A percentile compares a stretch with the other conserved stretches of the same genome.
Conservation (phyloP, 768 basidiomycete species). For the Flagelloscypha sp. region DNA sequence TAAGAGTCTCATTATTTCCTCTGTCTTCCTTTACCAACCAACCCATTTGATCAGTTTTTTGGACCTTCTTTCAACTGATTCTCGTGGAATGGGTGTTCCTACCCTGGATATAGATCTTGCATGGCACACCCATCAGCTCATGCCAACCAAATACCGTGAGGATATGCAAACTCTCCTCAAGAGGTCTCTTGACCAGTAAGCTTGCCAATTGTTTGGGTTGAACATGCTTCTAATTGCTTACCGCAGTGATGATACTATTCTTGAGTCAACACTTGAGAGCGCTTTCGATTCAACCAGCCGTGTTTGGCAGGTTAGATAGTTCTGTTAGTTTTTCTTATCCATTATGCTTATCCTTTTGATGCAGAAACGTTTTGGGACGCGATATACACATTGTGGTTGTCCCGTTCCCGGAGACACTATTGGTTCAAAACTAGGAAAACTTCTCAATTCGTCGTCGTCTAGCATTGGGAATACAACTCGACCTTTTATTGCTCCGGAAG, state of each 20-base stretch:
- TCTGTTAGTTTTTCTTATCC: constrained; percentile 1
- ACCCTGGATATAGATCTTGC: constrained; percentile 70
- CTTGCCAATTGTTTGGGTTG: constrained; percentile 1
- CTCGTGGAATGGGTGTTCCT: constrained; percentile 48
- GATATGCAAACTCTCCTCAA: constrained; percentile 37
- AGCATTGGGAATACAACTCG: constrained; percentile 11
- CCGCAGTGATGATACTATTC: constrained; percentile 41
- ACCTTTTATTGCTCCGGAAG: constrained; percentile 25
- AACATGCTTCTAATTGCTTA: neutral
- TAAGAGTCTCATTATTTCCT: too few relatives aligned
- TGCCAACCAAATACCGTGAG: constrained; percentile 33
- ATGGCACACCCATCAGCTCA: constrained; percentile 71
- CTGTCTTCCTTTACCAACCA: too few relatives aligned
- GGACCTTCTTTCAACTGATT: constrained; percentile 38
- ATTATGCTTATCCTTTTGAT: too few relatives aligned
- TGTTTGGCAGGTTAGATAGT: constrained; percentile 28
- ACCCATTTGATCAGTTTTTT: too few relatives aligned
- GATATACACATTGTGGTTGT: constrained; percentile 57
- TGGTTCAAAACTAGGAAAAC: constrained; percentile 31
- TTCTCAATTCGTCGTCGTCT: constrained; percentile 16
- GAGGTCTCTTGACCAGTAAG: constrained; percentile 50
- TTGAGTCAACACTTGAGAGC: constrained; percentile 33
- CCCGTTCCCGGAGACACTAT: constrained; percentile 38
- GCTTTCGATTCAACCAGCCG: constrained; percentile 43
- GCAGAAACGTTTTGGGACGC: constrained; percentile 39